These are phyloP conservation scores for Trichosporon ovoides DNA, from an alignment of 1,284 basidiomycete genomes.

Conservation along the genomic window DNA sequence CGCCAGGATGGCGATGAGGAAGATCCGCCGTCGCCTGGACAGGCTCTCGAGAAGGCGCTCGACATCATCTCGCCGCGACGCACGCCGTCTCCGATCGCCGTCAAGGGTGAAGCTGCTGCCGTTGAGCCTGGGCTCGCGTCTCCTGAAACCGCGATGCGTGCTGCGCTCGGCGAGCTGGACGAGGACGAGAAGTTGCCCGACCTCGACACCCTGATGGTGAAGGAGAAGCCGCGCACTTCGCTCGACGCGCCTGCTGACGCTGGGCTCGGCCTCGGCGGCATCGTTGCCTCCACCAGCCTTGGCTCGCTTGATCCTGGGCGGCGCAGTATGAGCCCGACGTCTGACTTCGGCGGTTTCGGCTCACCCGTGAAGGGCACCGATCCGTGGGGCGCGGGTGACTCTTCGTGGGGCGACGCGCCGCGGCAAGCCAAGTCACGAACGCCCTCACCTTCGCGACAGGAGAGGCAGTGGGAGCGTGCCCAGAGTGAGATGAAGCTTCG, in stretches of 20 bases:
- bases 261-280: background rate
- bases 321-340: constrained; percentile 4
- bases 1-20: background rate
- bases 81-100: background rate
- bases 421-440: background rate
- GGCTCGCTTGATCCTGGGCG: constrained; percentile 1
- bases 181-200: constrained; percentile 1
- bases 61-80: background rate
- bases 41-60: background rate
- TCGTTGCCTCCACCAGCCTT: background rate
- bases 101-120: background rate
- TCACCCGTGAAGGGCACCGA: constrained; percentile 9
- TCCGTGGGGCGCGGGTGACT: constrained; percentile 6
- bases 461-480: constrained; percentile 42
- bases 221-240: constrained; percentile 3
- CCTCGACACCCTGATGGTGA: background rate
- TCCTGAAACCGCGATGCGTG: background rate
- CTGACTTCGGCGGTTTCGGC: constrained; percentile 15
- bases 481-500: constrained; percentile 31
- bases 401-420: background rate
- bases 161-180: background rate
- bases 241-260: background rate
- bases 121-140: background rate
- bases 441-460: constrained; percentile 15
- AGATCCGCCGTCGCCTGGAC: background rate